A percentile compares a stretch with the other conserved stretches of the same genome.
These are phyloP conservation scores for Mycosphaerella arachidis DNA, from an alignment of 2,329 filamentous ascomycete species.

Conservation along the genomic window DNA sequence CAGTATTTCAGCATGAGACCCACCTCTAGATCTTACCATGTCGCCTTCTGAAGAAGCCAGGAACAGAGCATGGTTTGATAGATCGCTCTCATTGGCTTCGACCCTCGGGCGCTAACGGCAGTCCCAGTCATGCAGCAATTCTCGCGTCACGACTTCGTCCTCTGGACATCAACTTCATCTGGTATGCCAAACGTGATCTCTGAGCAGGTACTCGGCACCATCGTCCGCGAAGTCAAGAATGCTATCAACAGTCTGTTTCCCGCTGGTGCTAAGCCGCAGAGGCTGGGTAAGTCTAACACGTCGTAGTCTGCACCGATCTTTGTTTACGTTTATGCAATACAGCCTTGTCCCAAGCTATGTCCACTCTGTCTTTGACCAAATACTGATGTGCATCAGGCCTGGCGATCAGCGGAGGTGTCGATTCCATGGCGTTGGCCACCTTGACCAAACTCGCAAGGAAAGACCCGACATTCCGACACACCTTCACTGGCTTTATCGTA, in stretches of 20 bases:
- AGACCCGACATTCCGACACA: constrained; percentile 17
- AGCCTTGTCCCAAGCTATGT: too few relatives aligned
- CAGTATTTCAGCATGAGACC: neutral
- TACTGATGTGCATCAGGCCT: constrained; percentile 43
- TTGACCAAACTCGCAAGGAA: constrained; percentile 53
- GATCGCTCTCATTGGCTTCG: neutral
- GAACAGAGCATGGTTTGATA: too few relatives aligned
- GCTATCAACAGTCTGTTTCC: neutral
- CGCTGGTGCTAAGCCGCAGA: neutral
- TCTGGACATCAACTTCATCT: neutral
- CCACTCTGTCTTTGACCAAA: neutral
- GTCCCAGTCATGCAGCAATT: neutral
- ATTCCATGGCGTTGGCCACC: constrained; percentile 92
- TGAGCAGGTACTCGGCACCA: neutral
- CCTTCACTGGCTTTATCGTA: constrained; percentile 55
- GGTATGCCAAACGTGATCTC: neutral
- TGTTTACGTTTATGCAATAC: too few relatives aligned
- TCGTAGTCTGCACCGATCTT: too few relatives aligned
- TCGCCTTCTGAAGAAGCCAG: too few relatives aligned
- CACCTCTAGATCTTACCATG: neutral
- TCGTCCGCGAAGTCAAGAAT: neutral
- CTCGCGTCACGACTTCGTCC: neutral
- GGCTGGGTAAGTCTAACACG: neutral
- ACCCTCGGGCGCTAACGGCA: neutral
- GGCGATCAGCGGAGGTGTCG: constrained; percentile 86